Base-by-base conservation (phyloP, 306 rosid species). In the Neltuma alba region DNA sequence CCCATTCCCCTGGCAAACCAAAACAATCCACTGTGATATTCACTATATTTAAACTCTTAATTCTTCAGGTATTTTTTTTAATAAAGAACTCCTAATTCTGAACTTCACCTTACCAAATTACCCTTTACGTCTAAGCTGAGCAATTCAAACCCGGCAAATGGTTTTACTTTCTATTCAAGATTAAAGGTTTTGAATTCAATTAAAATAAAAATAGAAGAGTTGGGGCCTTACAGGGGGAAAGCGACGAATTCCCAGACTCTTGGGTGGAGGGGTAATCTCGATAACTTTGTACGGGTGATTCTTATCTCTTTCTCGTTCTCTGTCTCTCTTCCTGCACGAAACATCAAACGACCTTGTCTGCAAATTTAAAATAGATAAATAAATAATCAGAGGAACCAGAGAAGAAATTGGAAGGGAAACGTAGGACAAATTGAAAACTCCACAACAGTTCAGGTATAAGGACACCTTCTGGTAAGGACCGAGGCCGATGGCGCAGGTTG, bases 191-290 rank as follows among this genome's bases (percentile, higher is more conserved):
- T 12, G 1, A 45, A 61, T 68, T 70, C 30, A 69, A 20, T 30
- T 13, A n/a, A 25, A 77, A 52, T 9, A 1, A 72, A 28, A 16
- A 7, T 20, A 38, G 3, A 52, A 11, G 3, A 13, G 47, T 63
- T 21, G 37, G 71, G 76, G 5, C 79, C 96, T 83, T 85, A 94
- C 98, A 20, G 97, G 85, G 25, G 97, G 91, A 15, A 94, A 80
- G 89, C 97, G 89, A 79, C 99, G 99, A 84, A 92, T 85, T 67
- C 99, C 97, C 18, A 92, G 97, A 84, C 60, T 82, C 85, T 87
- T 94, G 76, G 99, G 99, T 11, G 99, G 99, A 86, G 99, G 99
- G 44, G 97, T 85, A 36, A 95, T 95, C 85, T 95, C 99, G 67
- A 92, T 80, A 7, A 95, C 99, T 84, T 91, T 91, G 86, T 92